Percentiles rank a stretch among this genome's conserved stretches.
Evolutionary conservation across 805 yeast species (phyloP).

Genomic region (Diddensiella caesifluorescens): DNA sequence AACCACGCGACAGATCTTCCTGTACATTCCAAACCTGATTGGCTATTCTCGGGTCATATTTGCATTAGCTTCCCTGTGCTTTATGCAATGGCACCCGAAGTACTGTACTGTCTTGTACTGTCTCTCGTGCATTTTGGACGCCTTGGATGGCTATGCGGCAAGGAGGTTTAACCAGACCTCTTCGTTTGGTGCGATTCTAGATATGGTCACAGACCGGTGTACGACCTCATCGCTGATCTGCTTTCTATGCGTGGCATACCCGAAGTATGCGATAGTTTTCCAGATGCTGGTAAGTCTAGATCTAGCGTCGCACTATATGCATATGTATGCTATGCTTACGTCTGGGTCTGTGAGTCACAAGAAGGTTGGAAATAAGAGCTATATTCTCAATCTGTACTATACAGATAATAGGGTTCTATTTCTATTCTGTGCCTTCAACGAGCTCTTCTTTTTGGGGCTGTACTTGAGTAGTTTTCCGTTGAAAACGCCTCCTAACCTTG

Average conservation of each 20-base stretch:
- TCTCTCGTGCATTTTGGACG: conserved; percentile 86
- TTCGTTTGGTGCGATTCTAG: conserved; percentile 91
- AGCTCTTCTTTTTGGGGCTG: conserved; percentile 83
- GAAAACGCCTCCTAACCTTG: conserved; percentile 38
- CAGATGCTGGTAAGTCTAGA: conserved; percentile 75
- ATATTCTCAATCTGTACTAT: conserved; percentile 78
- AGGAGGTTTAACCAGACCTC: conserved; percentile 84
- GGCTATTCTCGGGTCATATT: conserved; percentile 83
- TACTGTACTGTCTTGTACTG: conserved; percentile 74
- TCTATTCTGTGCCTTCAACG: conserved; percentile 88
- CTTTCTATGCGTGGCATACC: conserved; percentile 75
- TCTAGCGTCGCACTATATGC: conserved; percentile 94
- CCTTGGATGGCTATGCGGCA: conserved; percentile 95
- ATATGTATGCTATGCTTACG: conserved; percentile 90
- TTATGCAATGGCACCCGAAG: conserved; percentile 81
- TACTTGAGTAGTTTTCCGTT: conserved; percentile 67
- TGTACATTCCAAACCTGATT: conserved; percentile 84
- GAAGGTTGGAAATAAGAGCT: conserved; percentile 64
- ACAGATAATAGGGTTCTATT: conserved; percentile 79
- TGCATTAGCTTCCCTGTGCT: conserved; percentile 69
- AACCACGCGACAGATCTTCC: conserved; percentile 54
- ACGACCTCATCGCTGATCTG: conserved; percentile 92
- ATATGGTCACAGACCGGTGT: conserved; percentile 98
- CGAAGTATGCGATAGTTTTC: conserved; percentile 61
- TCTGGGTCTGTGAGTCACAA: conserved; percentile 82